Conservation (phyloP, 495 filamentous ascomycete genomes). For the Aspergillus wentii region DNA sequence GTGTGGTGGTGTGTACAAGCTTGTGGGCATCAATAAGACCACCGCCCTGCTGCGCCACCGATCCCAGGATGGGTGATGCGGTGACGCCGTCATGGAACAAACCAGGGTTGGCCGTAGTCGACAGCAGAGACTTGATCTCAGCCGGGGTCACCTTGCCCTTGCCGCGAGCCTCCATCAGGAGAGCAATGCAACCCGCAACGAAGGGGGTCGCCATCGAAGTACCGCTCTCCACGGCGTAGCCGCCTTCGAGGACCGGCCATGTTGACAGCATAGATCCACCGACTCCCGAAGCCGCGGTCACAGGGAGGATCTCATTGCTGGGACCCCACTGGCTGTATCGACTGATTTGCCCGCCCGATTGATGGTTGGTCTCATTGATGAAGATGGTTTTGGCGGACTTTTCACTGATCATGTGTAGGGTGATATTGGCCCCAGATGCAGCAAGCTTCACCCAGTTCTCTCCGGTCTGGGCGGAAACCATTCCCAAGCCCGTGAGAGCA, state of each 20-base stretch:
- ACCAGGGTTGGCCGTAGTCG: slow-evolving; percentile 31
- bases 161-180: slow-evolving; percentile 40
- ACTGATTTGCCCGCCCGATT: slow-evolving; percentile 30
- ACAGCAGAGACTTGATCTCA: slow-evolving; percentile 27
- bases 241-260: slow-evolving; percentile 42
- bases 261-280: slow-evolving; percentile 55
- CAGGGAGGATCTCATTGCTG: slow-evolving; percentile 48
- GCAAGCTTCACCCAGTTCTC: slow-evolving; percentile 43
- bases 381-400: slow-evolving; percentile 9
- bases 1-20: slow-evolving; percentile 48
- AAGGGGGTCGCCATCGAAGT: slow-evolving; percentile 55
- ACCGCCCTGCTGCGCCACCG: slow-evolving; percentile 52
- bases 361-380: slow-evolving; percentile 8
- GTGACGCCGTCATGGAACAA: slow-evolving; percentile 44
- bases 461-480: slow-evolving; percentile 36
- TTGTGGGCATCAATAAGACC: slow-evolving; percentile 54
- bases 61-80: slow-evolving; percentile 36
- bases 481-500: slow-evolving; percentile 10
- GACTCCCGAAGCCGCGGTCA: slow-evolving; percentile 48
- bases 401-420: slow-evolving; percentile 22
- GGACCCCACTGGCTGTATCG: slow-evolving; percentile 53
- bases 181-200: slow-evolving; percentile 49
- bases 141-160: slow-evolving; percentile 27
- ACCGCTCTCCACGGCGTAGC: slow-evolving; percentile 39
- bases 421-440: slow-evolving; percentile 36